phyloP scores from a whole-genome alignment of 306 rosid species.

The Ceratonia siliqua region DNA sequence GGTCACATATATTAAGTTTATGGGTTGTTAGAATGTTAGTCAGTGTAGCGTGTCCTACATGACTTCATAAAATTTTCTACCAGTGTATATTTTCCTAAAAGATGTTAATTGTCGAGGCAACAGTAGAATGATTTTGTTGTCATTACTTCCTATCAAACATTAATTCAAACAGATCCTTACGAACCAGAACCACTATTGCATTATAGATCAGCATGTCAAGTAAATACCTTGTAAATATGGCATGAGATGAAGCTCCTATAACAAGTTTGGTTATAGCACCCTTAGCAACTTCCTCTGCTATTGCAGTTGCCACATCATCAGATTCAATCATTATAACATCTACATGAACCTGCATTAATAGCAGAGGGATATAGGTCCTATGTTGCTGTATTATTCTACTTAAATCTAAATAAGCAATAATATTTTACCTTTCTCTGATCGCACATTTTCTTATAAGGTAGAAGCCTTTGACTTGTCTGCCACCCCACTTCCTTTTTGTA shows the following conservation, averaged over 20 bases:
- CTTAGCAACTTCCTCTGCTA: conserved; percentile 72
- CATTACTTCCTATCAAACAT: background rate
- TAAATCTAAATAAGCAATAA: conserved; percentile 31
- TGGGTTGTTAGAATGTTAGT: background rate
- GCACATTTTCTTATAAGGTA: conserved; percentile 79
- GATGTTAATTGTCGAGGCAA: background rate
- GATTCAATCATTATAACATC: conserved; percentile 77
- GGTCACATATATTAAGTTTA: background rate
- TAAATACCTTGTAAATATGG: conserved; percentile 78
- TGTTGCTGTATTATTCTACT: conserved; percentile 17
- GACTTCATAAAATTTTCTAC: no score
- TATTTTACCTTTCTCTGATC: conserved; percentile 66
- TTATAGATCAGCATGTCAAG: conserved; percentile 4
- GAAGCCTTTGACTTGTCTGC: conserved; percentile 61
- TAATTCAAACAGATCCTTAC: background rate
- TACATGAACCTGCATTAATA: conserved; percentile 67
- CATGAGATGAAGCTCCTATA: conserved; percentile 75
- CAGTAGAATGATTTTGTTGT: conserved; percentile 7
- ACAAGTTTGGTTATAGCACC: conserved; percentile 60
- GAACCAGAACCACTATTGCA: conserved; percentile 8
- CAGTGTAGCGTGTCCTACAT: background rate
- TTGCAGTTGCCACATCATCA: conserved; percentile 67
- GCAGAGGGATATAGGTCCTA: conserved; percentile 7
- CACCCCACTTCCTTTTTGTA: conserved; percentile 68
- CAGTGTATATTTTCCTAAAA: background rate